Base-by-base conservation (phyloP, 148 eudicot genomes). In the Rhododendron henanense region DNA sequence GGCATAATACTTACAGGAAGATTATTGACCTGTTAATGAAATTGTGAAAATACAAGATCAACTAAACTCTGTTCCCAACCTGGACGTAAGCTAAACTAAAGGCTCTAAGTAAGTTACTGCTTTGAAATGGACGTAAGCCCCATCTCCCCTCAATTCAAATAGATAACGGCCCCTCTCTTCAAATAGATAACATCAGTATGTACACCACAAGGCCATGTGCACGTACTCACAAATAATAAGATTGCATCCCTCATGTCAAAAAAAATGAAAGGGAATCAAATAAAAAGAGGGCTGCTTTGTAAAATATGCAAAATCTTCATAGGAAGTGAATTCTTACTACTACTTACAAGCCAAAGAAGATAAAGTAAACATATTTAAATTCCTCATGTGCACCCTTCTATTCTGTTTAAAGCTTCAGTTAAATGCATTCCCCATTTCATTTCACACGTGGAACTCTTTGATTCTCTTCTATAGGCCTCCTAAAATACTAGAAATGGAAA, bases 1-100 rank as follows among this genome's bases (percentile, higher is more conserved):
- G 97, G 96, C 84, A 92, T 90, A 84, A 95, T 92, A 87, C 94
- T 94, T 87, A 89, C 91, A 88, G 97, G 94, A 61, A 91, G 79
- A 89, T 92, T 91, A 87, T 86, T 94, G 78, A 91, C 94, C 97
- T 95, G 92, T 79, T 83, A 57, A 87, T 63, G 35, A 88, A 71
- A 78, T 88, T 18, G 83, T 83, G 51, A 33, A 88, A 83, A 91
- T 79, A 35, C 25, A 87, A 76, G 10, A 83, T 25, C 59, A 85
- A 44, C 57, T 47, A 79, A 63, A 45, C 73, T 73, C 48, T 79
- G 35, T n/a, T n/a, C 37, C 47, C n/a, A 19, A 19, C 28, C 28
- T 25, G 33, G 44, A 61, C 19, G 41, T 51, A 67, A 51, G 87
- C 39, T 28, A 16, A 51, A 87, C 39, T 28, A 3, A 35, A 35